Evolutionary conservation across 148 eudicot species (phyloP).

Genomic region (Fagopyrum homotropicum): DNA sequence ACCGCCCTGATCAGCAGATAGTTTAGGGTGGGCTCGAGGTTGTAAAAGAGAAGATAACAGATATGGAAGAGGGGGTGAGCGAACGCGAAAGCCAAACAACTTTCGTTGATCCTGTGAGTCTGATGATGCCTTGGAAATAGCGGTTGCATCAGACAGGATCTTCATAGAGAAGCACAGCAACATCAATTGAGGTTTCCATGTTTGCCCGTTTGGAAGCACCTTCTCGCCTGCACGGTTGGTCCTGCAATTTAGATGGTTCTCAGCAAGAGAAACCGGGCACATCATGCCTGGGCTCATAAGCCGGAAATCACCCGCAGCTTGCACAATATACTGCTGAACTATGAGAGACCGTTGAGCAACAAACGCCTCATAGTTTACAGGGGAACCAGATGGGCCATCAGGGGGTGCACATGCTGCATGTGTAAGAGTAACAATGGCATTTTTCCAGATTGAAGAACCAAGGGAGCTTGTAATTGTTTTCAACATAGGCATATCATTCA

Average conservation of each 20-base stretch:
- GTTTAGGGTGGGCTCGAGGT: conserved; percentile 85
- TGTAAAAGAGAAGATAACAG: conserved; percentile 82
- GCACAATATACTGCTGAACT: conserved; percentile 90
- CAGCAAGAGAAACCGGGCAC: conserved; percentile 90
- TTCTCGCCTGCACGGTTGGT: conserved; percentile 88
- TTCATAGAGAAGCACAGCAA: conserved; percentile 82
- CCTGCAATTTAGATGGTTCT: conserved; percentile 84
- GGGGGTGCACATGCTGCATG: conserved; percentile 97
- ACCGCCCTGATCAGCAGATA: conserved; percentile 69
- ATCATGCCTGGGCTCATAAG: conserved; percentile 85
- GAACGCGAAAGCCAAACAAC: conserved; percentile 78
- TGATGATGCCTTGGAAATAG: conserved; percentile 59
- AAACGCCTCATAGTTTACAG: conserved; percentile 79
- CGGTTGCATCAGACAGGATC: conserved; percentile 70
- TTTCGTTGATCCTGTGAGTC: conserved; percentile 71
- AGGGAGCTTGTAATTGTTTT: conserved; percentile 63
- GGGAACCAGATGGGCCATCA: conserved; percentile 87
- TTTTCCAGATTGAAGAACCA: conserved; percentile 78
- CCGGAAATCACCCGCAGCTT: conserved; percentile 81
- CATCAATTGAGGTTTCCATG: conserved; percentile 85
- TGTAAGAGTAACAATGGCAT: conserved; percentile 75
- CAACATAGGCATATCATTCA: conserved; percentile 73
- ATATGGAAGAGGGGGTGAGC: conserved; percentile 82
- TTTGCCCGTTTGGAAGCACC: conserved; percentile 93
- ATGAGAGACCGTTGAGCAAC: conserved; percentile 88